Evolutionary conservation across 176 grass and related monocot genomes (phyloP), one percentile per base, ranked within the genome.

Genomic region (Oryza meridionalis): DNA sequence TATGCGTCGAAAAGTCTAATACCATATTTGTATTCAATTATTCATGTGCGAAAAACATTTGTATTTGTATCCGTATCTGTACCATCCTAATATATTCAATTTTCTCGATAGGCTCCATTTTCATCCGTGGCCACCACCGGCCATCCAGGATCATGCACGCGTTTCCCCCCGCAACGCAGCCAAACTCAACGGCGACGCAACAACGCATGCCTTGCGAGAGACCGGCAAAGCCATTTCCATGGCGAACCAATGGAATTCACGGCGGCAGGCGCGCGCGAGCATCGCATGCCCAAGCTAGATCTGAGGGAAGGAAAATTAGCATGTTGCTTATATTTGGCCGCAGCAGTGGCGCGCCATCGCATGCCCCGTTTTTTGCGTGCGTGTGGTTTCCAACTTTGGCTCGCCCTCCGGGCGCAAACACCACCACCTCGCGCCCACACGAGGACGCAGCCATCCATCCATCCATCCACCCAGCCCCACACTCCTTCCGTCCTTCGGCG

Each of bases 271-370:
- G 65, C 21, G 26, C 27, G 24, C 27, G 24, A n/a, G 42, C 42
- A 11, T 43, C 72, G 76, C 67, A 51, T 58, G 51, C 5, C 51
- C 51, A 21, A 58, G 16, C 59, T 65, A 42, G 27, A 51, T 17
- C 16, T 16, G 64, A 42, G 8, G 43, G 43, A 55, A 38, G 62
- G 4, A 11, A 51, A 85, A 77, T 81, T 81, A 89, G 72, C 5
- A 77, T 13, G 31, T 19, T 65, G 43, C 53, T 85, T 89, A 89
- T 77, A 77, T 89, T 89, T 71, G 77, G 82, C 29, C 70, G 22
- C 74, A 80, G 75, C 50, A 51, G 64, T 59, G 82, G 72, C 66
- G 76, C 69, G 7, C 6, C 58, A 43, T 44, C 31, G 70, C 29
- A 31, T 31, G 29, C 29, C 69, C 59, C 19, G 43, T 38, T 72